Evolutionary conservation across 1,284 basidiomycete species (phyloP).

Genomic region (Pisolithus thermaeus): DNA sequence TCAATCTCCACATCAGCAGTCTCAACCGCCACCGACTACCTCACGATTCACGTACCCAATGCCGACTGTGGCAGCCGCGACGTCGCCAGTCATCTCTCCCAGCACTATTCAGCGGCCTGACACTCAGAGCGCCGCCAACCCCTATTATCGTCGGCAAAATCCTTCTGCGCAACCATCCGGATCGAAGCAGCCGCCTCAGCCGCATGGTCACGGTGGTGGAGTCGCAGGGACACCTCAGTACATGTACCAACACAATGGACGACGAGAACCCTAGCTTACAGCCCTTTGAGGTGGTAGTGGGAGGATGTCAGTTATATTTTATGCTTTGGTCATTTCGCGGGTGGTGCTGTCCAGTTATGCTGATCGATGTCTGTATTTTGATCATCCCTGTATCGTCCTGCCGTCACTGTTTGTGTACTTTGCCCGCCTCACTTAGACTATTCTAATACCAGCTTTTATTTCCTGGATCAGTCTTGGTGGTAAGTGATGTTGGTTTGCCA

Average conservation of each 20-base stretch:
- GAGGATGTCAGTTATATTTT: too few species aligned
- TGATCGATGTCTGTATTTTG: neutral
- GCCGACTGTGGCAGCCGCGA: slow-evolving; percentile 38
- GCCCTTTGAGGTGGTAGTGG: too few species aligned
- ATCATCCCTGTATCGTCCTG: neutral
- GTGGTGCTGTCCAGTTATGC: neutral
- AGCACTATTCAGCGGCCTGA: slow-evolving; percentile 27
- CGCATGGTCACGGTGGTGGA: slow-evolving; percentile 25
- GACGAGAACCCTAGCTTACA: slow-evolving; percentile 20
- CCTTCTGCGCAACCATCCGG: slow-evolving; percentile 19
- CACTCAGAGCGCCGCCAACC: slow-evolving; percentile 18
- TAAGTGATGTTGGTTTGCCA: neutral
- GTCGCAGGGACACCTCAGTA: slow-evolving; percentile 34
- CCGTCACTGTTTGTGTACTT: neutral
- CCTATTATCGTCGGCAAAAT: slow-evolving; percentile 34
- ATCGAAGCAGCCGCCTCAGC: slow-evolving; percentile 26
- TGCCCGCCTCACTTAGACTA: neutral
- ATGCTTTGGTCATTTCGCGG: neutral
- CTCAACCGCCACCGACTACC: slow-evolving; percentile 15
- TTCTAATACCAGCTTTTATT: neutral
- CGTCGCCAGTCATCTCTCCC: slow-evolving; percentile 33
- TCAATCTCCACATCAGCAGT: slow-evolving; percentile 17
- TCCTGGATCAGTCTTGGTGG: neutral
- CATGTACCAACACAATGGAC: slow-evolving; percentile 41
- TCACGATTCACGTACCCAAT: slow-evolving; percentile 40